These are phyloP conservation scores for Chrysanthemum makinoi DNA, from an alignment of 129 eudicot species.

Conservation along the genomic window DNA sequence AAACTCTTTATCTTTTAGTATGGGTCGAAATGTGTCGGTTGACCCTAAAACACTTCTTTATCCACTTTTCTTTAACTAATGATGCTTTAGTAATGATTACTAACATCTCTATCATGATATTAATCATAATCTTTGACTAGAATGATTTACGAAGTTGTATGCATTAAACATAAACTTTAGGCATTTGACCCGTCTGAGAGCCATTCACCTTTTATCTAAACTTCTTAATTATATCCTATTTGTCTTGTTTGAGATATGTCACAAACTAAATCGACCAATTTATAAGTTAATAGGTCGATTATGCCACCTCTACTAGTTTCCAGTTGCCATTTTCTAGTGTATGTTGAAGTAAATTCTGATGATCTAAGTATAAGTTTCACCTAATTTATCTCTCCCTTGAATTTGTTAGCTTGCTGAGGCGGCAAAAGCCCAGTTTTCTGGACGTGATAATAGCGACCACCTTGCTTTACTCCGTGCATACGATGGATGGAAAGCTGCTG, in stretches of 20 bases:
- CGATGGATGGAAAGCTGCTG: conserved; percentile 95
- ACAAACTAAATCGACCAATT: background rate
- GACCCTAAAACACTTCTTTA: background rate
- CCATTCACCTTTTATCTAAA: no score
- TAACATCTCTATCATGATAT: no score
- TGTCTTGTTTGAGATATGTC: background rate
- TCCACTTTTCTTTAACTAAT: background rate
- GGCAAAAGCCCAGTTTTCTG: conserved; percentile 88
- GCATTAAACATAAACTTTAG: background rate
- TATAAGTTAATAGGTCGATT: background rate
- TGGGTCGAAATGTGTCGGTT: background rate
- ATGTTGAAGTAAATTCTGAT: background rate
- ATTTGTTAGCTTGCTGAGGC: conserved; percentile 85
- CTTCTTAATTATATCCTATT: background rate
- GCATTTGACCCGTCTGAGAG: background rate
- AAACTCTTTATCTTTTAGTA: background rate
- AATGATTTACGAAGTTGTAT: background rate
- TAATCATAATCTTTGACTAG: background rate
- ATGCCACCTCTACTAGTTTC: background rate
- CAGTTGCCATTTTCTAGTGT: background rate
- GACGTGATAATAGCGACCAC: conserved; percentile 85
- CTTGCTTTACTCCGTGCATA: conserved; percentile 86
- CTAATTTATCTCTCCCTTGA: background rate
- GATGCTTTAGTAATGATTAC: background rate
- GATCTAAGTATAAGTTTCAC: conserved; percentile 6